A percentile compares a stretch with the other conserved stretches of the same genome.
phyloP scores from a whole-genome alignment of 2,329 filamentous ascomycete species.

The Pseudocercospora fijiensis region DNA sequence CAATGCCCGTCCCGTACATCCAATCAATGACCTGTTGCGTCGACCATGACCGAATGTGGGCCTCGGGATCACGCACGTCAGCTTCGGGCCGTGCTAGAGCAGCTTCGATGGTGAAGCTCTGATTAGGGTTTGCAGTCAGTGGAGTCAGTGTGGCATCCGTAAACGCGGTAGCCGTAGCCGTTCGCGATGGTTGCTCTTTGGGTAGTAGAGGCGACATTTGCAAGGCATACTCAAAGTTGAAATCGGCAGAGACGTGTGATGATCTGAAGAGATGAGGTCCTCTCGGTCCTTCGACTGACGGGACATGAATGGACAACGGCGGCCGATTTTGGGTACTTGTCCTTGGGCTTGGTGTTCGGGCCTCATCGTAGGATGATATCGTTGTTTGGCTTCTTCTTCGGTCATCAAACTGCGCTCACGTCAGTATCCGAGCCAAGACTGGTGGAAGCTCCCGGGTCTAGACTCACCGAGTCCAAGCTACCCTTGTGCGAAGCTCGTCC shows the following conservation, averaged over 20 bases:
- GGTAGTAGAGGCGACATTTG: constrained; percentile 74
- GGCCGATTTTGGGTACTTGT: constrained; percentile 54
- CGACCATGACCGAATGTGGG: constrained; percentile 61
- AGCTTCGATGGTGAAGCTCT: constrained; percentile 34
- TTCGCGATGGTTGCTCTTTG: constrained; percentile 51
- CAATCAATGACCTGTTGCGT: constrained; percentile 77
- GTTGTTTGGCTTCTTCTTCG: constrained; percentile 81
- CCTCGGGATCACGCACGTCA: constrained; percentile 22
- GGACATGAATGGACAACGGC: constrained; percentile 61
- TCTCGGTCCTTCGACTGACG: constrained; percentile 73
- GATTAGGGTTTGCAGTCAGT: constrained; percentile 21
- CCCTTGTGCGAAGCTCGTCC: constrained; percentile 56
- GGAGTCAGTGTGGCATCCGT: constrained; percentile 38
- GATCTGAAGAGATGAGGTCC: constrained; percentile 85
- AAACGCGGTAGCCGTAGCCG: constrained; percentile 47
- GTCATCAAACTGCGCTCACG: constrained; percentile 35
- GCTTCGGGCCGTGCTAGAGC: constrained; percentile 19
- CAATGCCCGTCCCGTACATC: constrained; percentile 82
- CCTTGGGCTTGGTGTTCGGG: constrained; percentile 70
- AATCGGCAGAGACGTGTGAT: constrained; percentile 60
- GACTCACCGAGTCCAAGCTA: constrained; percentile 70
- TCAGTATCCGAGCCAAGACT: constrained; percentile 15
- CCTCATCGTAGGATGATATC: constrained; percentile 81
- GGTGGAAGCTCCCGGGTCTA: not conserved
- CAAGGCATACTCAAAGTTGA: constrained; percentile 54